Evolutionary conservation across 2,329 filamentous ascomycete genomes (phyloP).

Genomic region (Ceratocystis eucalypticola): DNA sequence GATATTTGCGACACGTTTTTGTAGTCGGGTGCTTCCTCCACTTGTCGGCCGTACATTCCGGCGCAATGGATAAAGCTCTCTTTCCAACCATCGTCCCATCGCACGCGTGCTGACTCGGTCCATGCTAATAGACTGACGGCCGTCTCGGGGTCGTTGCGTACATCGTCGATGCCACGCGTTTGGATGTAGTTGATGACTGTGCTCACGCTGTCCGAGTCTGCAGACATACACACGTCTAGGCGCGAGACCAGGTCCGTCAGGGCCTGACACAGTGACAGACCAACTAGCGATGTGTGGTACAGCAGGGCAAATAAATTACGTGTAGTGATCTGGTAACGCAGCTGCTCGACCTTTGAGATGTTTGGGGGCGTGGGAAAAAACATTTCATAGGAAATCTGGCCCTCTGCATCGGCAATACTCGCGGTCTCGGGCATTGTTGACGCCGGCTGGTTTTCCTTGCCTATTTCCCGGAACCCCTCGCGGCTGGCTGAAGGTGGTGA

Average conservation of each 20-base stretch:
- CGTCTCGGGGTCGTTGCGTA: constrained; percentile 44
- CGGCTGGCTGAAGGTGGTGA: constrained; percentile 26
- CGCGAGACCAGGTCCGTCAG: constrained; percentile 48
- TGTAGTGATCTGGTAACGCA: constrained; percentile 49
- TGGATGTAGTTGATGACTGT: constrained; percentile 49
- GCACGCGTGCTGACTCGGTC: constrained; percentile 47
- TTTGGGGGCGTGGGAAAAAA: constrained; percentile 46
- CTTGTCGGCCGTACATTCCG: constrained; percentile 42
- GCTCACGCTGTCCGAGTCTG: constrained; percentile 42
- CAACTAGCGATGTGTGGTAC: constrained; percentile 51
- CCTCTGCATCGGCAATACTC: constrained; percentile 36
- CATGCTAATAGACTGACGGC: constrained; percentile 51
- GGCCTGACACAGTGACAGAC: constrained; percentile 48
- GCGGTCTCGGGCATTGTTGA: constrained; percentile 29
- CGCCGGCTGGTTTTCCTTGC: constrained; percentile 28
- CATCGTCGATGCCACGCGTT: constrained; percentile 47
- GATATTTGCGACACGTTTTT: constrained; percentile 47
- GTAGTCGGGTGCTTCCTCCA: constrained; percentile 44
- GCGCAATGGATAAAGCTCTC: constrained; percentile 54
- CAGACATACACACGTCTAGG: constrained; percentile 44
- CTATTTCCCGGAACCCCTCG: constrained; percentile 18
- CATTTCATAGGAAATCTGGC: constrained; percentile 47
- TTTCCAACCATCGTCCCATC: constrained; percentile 53
- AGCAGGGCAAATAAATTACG: constrained; percentile 56
- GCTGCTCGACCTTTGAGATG: constrained; percentile 34